These are phyloP conservation scores for Emergomyces pasteurianus DNA, from an alignment of 2,329 filamentous ascomycete species.

Conservation along the genomic window DNA sequence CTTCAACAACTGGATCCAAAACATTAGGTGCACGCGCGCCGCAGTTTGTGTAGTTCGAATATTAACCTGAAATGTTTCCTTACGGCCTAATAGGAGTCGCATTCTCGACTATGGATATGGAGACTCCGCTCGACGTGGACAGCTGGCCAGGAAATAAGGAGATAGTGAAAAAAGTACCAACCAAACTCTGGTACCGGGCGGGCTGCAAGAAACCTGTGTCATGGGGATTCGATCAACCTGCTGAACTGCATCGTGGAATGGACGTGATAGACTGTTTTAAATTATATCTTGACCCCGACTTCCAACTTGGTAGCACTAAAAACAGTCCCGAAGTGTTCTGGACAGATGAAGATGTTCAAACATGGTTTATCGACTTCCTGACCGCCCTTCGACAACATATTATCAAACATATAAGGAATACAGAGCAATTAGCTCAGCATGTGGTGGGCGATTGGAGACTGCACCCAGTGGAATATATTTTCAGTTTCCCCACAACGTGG, in stretches of 20 bases:
- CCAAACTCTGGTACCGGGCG: conserved; percentile 1
- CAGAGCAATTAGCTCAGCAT: background rate
- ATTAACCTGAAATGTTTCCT: background rate
- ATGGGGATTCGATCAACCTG: conserved; percentile 1
- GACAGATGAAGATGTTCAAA: conserved; percentile 1
- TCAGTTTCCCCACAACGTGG: conserved; percentile 5
- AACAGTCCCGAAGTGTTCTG: background rate
- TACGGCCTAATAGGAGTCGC: background rate
- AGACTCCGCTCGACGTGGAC: background rate
- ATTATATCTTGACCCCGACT: conserved; percentile 2
- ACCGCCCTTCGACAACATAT: conserved; percentile 1
- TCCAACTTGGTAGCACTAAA: background rate
- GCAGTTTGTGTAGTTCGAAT: background rate
- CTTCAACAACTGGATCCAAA: background rate
- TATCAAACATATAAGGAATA: background rate
- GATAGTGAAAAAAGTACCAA: conserved; percentile 1
- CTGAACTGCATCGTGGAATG: background rate
- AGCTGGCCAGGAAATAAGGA: background rate
- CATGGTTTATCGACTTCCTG: conserved; percentile 4
- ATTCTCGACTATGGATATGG: background rate
- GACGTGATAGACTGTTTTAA: conserved; percentile 3
- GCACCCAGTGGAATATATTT: conserved; percentile 1
- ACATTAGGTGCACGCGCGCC: background rate
- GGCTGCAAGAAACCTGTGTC: background rate
- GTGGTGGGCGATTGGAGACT: background rate